Evolutionary conservation across 805 yeast species (phyloP).

Genomic region (Sugiyamaella smithiae): DNA sequence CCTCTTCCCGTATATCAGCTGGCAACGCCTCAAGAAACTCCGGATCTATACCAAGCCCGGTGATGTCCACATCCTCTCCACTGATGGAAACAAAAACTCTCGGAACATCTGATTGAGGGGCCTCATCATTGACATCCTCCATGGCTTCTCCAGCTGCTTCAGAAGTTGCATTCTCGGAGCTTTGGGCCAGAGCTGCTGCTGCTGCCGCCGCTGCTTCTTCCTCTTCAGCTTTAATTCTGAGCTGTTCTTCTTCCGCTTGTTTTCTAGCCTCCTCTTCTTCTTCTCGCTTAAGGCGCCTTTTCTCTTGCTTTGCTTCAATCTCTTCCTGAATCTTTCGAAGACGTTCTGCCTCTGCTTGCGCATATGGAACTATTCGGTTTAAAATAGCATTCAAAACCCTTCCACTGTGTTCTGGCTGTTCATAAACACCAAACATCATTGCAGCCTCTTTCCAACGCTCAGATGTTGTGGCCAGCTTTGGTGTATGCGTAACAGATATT

Average conservation of each 20-base stretch:
- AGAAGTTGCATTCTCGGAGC: not conserved
- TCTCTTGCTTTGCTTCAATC: conserved; percentile 31
- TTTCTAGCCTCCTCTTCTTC: conserved; percentile 18
- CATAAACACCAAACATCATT: conserved; percentile 48
- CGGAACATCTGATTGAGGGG: conserved; percentile 16
- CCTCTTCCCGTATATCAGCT: conserved; percentile 90
- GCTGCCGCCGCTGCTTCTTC: conserved; percentile 22
- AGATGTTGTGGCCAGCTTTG: conserved; percentile 44
- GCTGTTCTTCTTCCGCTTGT: conserved; percentile 30
- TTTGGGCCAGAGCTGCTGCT: conserved; percentile 24
- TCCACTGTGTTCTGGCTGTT: conserved; percentile 33
- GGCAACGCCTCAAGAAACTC: conserved; percentile 87
- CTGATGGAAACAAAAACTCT: conserved; percentile 64
- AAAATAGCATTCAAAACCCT: conserved; percentile 26
- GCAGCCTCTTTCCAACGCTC: conserved; percentile 68
- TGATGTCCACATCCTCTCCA: conserved; percentile 75
- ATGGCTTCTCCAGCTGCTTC: not conserved
- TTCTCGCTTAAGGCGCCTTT: conserved; percentile 17
- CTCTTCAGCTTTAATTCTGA: conserved; percentile 29
- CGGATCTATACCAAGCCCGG: conserved; percentile 90
- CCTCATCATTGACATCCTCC: conserved; percentile 4
- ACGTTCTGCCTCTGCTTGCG: conserved; percentile 29
- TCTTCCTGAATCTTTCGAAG: conserved; percentile 24
- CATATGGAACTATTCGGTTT: conserved; percentile 24
- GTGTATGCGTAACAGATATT: conserved; percentile 9